These are phyloP conservation scores for Codiaeum variegatum DNA, from an alignment of 441 rosid species.

Conservation along the genomic window DNA sequence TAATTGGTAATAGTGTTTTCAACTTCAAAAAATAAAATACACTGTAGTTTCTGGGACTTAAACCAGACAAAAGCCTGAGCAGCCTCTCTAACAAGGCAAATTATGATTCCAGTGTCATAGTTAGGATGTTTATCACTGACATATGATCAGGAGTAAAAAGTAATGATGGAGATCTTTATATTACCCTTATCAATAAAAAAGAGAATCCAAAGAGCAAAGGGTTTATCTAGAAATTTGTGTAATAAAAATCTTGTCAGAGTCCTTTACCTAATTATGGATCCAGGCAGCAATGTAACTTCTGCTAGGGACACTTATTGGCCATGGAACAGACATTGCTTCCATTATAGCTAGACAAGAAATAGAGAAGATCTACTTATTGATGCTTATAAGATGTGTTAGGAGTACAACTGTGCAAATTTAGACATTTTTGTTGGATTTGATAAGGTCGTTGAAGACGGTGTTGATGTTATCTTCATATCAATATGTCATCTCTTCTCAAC, in stretches of 20 bases:
- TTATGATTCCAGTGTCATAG: conserved; percentile 25
- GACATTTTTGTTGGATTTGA: conserved; percentile 39
- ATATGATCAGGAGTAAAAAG: conserved; percentile 36
- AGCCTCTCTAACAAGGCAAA: background rate
- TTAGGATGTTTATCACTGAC: conserved; percentile 35
- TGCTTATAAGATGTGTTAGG: conserved; percentile 36
- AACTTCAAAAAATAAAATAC: conserved; percentile 32
- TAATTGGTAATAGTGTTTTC: conserved; percentile 22
- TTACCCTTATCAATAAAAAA: conserved; percentile 35
- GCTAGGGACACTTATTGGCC: conserved; percentile 30
- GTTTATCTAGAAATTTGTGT: conserved; percentile 23
- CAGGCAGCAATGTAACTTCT: background rate
- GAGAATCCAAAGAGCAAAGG: conserved; percentile 23
- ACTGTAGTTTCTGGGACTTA: conserved; percentile 28
- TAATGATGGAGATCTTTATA: conserved; percentile 28
- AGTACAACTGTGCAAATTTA: background rate
- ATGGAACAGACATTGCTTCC: conserved; percentile 40
- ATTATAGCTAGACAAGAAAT: conserved; percentile 27
- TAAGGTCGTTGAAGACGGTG: conserved; percentile 39
- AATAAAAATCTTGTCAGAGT: conserved; percentile 40
- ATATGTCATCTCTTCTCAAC: background rate
- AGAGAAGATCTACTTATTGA: conserved; percentile 28
- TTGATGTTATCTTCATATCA: conserved; percentile 34
- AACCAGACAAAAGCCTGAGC: background rate
- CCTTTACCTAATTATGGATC: conserved; percentile 9